Percentiles rank a stretch among this genome's conserved stretches.
Conservation (phyloP, 1,284 basidiomycete species). For the Ceratobasidium sp. region DNA sequence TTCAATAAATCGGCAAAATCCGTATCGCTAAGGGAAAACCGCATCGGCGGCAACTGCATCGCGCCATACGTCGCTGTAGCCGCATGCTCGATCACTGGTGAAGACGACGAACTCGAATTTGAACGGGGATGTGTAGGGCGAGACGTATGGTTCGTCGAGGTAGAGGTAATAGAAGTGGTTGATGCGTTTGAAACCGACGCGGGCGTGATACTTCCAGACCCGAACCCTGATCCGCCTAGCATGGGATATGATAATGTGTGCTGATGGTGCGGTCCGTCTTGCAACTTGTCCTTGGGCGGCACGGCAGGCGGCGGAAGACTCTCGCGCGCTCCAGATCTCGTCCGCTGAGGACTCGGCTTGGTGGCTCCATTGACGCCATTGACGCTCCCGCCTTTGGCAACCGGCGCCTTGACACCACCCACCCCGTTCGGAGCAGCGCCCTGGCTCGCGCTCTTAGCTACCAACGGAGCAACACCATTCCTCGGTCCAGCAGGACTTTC, state of each 20-base stretch:
- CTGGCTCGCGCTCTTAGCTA: constrained; percentile 33
- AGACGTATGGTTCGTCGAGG: not conserved
- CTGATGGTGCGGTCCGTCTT: not conserved
- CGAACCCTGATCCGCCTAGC: not conserved
- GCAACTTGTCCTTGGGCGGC: constrained; percentile 17
- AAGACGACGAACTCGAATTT: constrained; percentile 23
- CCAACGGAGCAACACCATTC: not conserved
- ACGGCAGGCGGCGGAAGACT: constrained; percentile 31
- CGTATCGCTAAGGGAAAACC: constrained; percentile 80
- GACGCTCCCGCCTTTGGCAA: not conserved
- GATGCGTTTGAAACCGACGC: not conserved
- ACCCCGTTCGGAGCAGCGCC: not conserved
- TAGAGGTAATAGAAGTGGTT: not conserved
- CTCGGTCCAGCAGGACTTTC: not conserved
- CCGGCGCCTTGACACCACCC: not conserved
- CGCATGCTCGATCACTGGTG: constrained; percentile 47
- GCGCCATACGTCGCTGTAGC: constrained; percentile 75
- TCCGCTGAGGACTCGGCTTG: not conserved
- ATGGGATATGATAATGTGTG: not conserved
- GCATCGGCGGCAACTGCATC: constrained; percentile 81
- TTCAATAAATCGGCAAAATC: constrained; percentile 71
- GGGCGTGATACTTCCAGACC: not conserved
- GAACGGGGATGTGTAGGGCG: constrained; percentile 23
- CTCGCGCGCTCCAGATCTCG: constrained; percentile 7
- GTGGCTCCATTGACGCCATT: not conserved